phyloP scores from a whole-genome alignment of 78 protist species.

The Chrysochromulina tobinii region DNA sequence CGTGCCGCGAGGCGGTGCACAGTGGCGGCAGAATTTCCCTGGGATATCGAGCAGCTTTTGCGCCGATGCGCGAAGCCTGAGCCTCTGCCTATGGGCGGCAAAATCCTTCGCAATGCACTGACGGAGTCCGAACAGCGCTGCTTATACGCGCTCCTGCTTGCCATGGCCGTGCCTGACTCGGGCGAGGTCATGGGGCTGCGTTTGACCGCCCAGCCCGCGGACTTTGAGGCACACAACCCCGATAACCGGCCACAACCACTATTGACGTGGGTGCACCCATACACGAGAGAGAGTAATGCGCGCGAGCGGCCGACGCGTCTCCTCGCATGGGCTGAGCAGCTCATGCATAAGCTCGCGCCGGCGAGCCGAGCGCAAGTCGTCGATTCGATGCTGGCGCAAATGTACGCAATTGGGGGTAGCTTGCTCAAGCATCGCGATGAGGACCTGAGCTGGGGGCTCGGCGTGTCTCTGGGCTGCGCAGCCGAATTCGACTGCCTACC shows the following conservation, averaged over 20 bases:
- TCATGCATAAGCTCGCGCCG: background rate
- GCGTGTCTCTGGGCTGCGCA: background rate
- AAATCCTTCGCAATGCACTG: background rate
- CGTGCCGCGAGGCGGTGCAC: too few relatives aligned
- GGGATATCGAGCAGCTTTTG: background rate
- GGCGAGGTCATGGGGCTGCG: background rate
- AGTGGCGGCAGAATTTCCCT: background rate
- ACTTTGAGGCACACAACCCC: background rate
- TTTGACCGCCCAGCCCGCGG: background rate
- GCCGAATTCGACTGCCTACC: background rate
- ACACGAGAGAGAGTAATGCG: background rate
- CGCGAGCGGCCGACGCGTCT: background rate
- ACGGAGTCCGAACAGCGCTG: background rate
- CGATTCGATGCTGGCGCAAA: background rate
- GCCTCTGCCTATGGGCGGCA: background rate
- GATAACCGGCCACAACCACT: background rate
- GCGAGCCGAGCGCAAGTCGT: background rate
- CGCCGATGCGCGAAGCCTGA: background rate
- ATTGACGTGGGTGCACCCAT: background rate
- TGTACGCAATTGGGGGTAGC: background rate
- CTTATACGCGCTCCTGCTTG: background rate
- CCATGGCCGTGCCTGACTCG: background rate
- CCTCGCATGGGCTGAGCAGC: background rate
- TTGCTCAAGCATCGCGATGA: background rate
- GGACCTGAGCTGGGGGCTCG: conserved; percentile 9